phyloP scores from a whole-genome alignment of 352 stramenopile genomes.

The Phytophthora europaea region DNA sequence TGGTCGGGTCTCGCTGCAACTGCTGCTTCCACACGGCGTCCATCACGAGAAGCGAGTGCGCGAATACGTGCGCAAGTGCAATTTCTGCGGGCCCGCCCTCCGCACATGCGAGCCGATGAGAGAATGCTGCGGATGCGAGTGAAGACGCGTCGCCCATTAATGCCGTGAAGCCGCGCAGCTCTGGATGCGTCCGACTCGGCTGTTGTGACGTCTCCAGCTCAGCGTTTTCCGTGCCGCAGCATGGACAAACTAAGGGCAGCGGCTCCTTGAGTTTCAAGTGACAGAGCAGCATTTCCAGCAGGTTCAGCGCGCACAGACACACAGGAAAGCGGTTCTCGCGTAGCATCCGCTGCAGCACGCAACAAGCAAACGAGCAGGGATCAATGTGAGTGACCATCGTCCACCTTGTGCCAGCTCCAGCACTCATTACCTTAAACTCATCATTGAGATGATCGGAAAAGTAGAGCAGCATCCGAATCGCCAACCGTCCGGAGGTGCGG shows the following conservation, averaged over 20 bases:
- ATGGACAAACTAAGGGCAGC: constrained; percentile 69
- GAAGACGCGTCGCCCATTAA: constrained; percentile 53
- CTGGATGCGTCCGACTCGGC: constrained; percentile 57
- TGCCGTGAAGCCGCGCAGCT: constrained; percentile 63
- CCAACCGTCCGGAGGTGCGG: constrained; percentile 65
- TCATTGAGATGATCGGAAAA: constrained; percentile 77
- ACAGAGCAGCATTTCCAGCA: constrained; percentile 76
- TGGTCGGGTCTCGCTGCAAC: constrained; percentile 54
- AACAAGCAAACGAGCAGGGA: neutral
- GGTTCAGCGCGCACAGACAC: constrained; percentile 68
- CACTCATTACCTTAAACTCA: constrained; percentile 62
- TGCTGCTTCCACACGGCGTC: constrained; percentile 71
- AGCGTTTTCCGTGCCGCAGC: constrained; percentile 73
- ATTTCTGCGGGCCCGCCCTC: constrained; percentile 54
- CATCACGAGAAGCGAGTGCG: constrained; percentile 68
- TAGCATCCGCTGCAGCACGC: constrained; percentile 59
- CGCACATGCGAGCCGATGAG: constrained; percentile 53
- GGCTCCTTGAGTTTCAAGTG: constrained; percentile 79
- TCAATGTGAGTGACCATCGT: constrained; percentile 5
- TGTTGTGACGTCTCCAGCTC: constrained; percentile 68
- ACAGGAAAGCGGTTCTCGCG: constrained; percentile 80
- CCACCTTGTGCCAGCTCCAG: neutral
- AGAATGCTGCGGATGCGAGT: constrained; percentile 48
- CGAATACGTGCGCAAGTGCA: constrained; percentile 69
- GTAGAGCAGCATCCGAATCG: constrained; percentile 73